Base-by-base conservation (phyloP, 1,284 basidiomycete species). In the Exsudoporus floridanus region DNA sequence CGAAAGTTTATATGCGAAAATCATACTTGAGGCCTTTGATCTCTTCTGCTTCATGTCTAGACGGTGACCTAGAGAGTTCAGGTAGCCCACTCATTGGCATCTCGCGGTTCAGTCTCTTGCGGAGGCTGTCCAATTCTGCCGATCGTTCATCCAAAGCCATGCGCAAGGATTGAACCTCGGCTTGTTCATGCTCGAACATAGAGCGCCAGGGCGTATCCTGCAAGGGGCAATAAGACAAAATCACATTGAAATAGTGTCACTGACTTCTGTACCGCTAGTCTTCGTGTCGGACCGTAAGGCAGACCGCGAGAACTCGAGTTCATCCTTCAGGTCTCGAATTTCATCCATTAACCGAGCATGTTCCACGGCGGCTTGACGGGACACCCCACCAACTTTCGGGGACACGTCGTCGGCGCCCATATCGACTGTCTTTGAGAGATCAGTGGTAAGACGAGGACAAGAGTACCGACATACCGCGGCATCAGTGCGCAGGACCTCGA, bases 401-500 rank as follows among this genome's bases (percentile, higher is more conserved):
- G 66, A 56, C 4, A 66, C 62, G 35, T 67, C 66, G n/a, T 61
- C 64, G 39, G 65, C 54, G 19, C 60, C 50, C 1, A 71, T 40
- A 34, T 62, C 57, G 36, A 44, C 70, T 27, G 66, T 56, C 67
- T 69, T 55, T 52, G 28, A 30, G 28, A 33, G 7, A 37, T 67
- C 37, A 63, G 49, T 9, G 6, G 16, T 12, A 37, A 49, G 33
- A 49, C 27, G 12, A 41, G 25, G 30, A 31, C 12, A 25, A 19
- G 8, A 13, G 19, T 4, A 35, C 18, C 12, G 10, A 76, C 89
- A 73, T 68, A 92, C 91, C 31, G 82, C 77, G 47, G 90, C 74
- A 59, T 97, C 94, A 30, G 80, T 76, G 52, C 94, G 78, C 49
- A 97, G 71, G 4, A 77, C 76, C 73, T 98, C 95, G 23, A 98